Evolutionary conservation across 306 rosid species (phyloP).

Genomic region (Vigna reflexopilosa): DNA sequence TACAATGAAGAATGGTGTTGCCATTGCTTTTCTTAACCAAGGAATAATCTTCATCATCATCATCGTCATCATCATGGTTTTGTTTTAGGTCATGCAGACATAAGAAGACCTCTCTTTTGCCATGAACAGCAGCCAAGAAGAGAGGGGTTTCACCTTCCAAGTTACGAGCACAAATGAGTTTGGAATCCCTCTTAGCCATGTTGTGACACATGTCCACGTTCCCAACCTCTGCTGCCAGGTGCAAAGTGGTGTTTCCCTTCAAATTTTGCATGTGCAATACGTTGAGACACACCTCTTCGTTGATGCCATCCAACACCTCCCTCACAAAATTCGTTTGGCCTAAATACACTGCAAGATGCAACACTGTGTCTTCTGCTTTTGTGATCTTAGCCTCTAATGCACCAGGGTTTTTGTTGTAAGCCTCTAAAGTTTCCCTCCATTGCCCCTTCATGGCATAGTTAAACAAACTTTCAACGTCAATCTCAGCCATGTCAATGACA

Average conservation of each 20-base stretch:
- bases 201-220: conserved; percentile 44
- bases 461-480: conserved; percentile 43
- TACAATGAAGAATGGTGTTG: conserved; percentile 55
- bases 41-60: not conserved
- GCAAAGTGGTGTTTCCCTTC: conserved; percentile 56
- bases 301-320: conserved; percentile 36
- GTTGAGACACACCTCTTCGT: conserved; percentile 3
- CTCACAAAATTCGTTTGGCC: conserved; percentile 46
- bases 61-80: not conserved
- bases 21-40: conserved; percentile 38
- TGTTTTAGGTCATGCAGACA: conserved; percentile 37
- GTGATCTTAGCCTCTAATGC: conserved; percentile 51
- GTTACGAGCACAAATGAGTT: conserved; percentile 41
- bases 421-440: conserved; percentile 43
- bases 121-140: conserved; percentile 55
- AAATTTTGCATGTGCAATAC: conserved; percentile 42
- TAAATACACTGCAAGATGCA: conserved; percentile 49
- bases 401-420: conserved; percentile 21
- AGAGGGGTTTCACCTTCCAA: conserved; percentile 50
- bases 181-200: conserved; percentile 42
- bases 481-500: conserved; percentile 35
- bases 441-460: conserved; percentile 49
- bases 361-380: conserved; percentile 49
- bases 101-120: conserved; percentile 48
- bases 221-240: conserved; percentile 58